These are phyloP conservation scores for Litsea cubeba DNA, from an alignment of 164 flowering plant genomes.

Conservation along the genomic window DNA sequence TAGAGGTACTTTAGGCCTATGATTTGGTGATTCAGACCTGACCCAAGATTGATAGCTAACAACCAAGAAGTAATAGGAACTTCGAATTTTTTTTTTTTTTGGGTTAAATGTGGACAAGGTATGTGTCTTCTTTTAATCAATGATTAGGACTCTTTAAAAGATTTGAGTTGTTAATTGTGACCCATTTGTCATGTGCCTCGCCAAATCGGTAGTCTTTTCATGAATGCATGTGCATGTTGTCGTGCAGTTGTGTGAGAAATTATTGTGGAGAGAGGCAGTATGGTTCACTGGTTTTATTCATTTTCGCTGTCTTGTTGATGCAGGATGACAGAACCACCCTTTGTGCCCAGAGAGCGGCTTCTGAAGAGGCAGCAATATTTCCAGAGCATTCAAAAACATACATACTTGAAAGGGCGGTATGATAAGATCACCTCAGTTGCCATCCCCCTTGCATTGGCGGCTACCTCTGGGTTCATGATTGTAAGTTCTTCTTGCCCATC, in stretches of 20 bases:
- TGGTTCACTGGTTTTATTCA: background rate
- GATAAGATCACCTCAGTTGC: conserved; percentile 76
- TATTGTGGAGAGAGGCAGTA: background rate
- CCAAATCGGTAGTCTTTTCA: background rate
- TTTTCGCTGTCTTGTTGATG: background rate
- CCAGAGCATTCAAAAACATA: conserved; percentile 60
- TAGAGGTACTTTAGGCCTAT: too few relatives aligned
- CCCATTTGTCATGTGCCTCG: background rate
- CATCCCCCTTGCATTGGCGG: conserved; percentile 62
- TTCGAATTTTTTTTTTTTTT: too few relatives aligned
- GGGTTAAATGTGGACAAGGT: background rate
- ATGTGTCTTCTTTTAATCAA: too few relatives aligned
- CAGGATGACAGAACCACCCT: conserved; percentile 39
- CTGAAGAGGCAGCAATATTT: conserved; percentile 51
- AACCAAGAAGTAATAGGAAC: background rate
- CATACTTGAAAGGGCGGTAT: conserved; percentile 55
- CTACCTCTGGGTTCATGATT: conserved; percentile 34
- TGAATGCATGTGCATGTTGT: background rate
- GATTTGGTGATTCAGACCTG: too few relatives aligned
- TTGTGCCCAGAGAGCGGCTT: conserved; percentile 58
- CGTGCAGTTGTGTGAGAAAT: background rate
- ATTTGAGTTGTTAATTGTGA: background rate
- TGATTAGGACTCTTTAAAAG: background rate
- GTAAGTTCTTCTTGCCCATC: conserved; percentile 32
- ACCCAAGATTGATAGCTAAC: background rate